A percentile compares a stretch with the other conserved stretches of the same genome.
Conservation (phyloP, 164 flowering plant species). For the Dillenia suffruticosa region DNA sequence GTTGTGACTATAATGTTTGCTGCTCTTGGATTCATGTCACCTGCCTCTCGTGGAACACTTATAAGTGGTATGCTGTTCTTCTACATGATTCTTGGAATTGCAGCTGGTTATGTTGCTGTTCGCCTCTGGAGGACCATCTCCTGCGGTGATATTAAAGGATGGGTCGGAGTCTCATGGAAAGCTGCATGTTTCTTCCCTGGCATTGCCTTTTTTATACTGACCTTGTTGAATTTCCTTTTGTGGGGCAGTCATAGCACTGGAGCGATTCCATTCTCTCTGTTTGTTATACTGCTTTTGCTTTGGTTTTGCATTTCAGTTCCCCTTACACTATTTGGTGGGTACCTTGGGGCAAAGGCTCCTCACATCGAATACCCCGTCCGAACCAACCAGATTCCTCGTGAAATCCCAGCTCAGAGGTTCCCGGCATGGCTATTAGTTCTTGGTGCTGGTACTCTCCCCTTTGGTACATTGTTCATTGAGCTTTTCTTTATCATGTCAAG, state of each 20-base stretch:
- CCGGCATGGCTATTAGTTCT: constrained; percentile 87
- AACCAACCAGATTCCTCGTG: constrained; percentile 84
- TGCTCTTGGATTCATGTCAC: constrained; percentile 89
- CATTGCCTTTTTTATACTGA: constrained; percentile 58
- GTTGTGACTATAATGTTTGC: constrained; percentile 80
- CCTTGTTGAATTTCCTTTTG: constrained; percentile 61
- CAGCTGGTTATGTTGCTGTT: constrained; percentile 81
- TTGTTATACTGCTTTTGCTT: constrained; percentile 55
- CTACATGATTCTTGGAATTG: constrained; percentile 71
- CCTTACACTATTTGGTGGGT: constrained; percentile 73
- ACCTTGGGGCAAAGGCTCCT: constrained; percentile 68
- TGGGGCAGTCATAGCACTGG: constrained; percentile 91
- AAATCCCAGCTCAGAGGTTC: constrained; percentile 76
- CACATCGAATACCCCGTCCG: constrained; percentile 82
- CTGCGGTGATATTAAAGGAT: constrained; percentile 55
- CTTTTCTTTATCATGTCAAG: constrained; percentile 93
- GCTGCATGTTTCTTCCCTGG: constrained; percentile 87
- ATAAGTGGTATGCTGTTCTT: constrained; percentile 75
- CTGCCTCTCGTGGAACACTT: constrained; percentile 82
- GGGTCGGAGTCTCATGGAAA: constrained; percentile 70
- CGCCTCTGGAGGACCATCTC: constrained; percentile 74
- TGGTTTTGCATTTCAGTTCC: constrained; percentile 93
- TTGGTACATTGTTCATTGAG: constrained; percentile 87
- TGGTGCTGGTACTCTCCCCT: constrained; percentile 93
- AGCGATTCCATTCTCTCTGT: constrained; percentile 73